Base-by-base conservation (phyloP, 208 protist species). In the Acanthamoeba healyi region DNA sequence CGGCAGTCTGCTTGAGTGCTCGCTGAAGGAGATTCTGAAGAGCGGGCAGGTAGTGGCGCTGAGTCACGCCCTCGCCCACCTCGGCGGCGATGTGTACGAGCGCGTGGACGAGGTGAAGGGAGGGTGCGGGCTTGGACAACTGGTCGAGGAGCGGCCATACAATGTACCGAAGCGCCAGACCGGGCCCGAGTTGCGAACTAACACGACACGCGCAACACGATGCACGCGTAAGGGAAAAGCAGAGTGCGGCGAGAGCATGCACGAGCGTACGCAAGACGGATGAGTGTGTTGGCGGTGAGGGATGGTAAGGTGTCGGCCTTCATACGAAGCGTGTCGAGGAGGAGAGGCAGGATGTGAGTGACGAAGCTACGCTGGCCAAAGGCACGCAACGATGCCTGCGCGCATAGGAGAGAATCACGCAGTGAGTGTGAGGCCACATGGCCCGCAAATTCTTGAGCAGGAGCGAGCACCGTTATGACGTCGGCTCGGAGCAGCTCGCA, bases 21-120 rank as follows among this genome's bases (percentile, higher is more conserved):
- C 32, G 22, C 70, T 81, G 70, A 5, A 81, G 70, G 38, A 44
- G 17, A 22, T 44, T 81, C 40, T 81, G 70, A 1, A 81, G 40
- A 17, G 70, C 70, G 36, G 70, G 70, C 34, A 81, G 70, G 70
- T 81, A 81, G 70, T 81, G 70, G 12, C 70, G 70, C 26, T 81
- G 70, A 12, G 70, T 81, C 38, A 81, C 70, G 38, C 70, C 70
- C 36, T 81, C 70, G 70, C 70, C 70, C 19, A 81, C 70, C 70
- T 81, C 70, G 1, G 70, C 70, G 40, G 70, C 70, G 32, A 81
- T 81, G 38, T 81, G 70, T 17, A 81, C 70, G 36, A 81, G 70
- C 17, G 70, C 70, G 36, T 81, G 70, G 38, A 81, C 38, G 38
- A 81, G 70, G 24, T 81, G 70, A 0, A 44, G 34, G 1, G 70